Conservation (phyloP, 2,329 filamentous ascomycete species). For the Chrysoporthe puriensis region DNA sequence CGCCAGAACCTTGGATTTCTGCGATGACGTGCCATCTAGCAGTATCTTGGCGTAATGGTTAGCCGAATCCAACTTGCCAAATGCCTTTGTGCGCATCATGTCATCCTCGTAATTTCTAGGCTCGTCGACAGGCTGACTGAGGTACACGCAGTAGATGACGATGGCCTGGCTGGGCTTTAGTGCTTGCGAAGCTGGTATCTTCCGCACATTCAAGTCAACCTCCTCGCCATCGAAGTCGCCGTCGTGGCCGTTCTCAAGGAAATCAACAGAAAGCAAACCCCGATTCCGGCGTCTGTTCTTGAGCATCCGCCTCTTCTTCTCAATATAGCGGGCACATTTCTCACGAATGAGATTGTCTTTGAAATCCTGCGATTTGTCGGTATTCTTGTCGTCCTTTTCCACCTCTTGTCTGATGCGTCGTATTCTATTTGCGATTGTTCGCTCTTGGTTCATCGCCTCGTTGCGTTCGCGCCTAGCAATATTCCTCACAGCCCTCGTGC, state of each 20-base stretch:
- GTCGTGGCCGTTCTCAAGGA: neutral
- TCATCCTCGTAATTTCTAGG: neutral
- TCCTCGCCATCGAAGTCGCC: neutral
- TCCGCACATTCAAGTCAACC: neutral
- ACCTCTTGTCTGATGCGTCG: constrained; percentile 4
- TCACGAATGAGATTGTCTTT: neutral
- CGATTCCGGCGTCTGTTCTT: neutral
- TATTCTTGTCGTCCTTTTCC: neutral
- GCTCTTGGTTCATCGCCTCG: neutral
- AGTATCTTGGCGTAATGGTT: constrained; percentile 23
- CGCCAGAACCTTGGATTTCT: neutral
- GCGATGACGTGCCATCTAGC: constrained; percentile 4
- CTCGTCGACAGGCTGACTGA: constrained; percentile 15
- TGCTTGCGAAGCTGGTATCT: constrained; percentile 14
- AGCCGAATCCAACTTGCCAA: constrained; percentile 12
- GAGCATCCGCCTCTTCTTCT: constrained; percentile 8
- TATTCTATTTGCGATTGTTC: neutral
- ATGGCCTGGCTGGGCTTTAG: constrained; percentile 13
- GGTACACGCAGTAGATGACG: constrained; percentile 14
- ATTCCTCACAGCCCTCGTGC: neutral
- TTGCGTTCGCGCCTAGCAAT: neutral
- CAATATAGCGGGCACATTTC: neutral
- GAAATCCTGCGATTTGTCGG: constrained; percentile 4
- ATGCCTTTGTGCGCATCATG: constrained; percentile 16
- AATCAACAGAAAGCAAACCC: constrained; percentile 1